These are phyloP conservation scores for Anisodus tanguticus DNA, from an alignment of 257 asterid genomes.

Conservation along the genomic window DNA sequence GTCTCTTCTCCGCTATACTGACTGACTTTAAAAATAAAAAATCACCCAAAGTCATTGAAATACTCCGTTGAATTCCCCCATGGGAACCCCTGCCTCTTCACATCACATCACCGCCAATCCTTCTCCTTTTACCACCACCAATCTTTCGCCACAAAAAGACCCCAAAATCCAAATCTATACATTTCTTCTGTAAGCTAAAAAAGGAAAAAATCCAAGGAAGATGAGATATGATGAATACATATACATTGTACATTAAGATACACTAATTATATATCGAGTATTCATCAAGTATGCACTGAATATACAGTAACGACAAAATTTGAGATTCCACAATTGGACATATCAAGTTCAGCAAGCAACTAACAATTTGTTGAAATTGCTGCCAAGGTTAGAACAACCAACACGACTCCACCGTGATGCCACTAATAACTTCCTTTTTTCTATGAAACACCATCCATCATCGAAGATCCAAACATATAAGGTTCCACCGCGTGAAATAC, in stretches of 20 bases:
- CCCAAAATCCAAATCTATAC: neutral
- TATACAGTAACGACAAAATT: neutral
- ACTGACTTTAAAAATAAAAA: neutral
- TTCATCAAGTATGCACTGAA: neutral
- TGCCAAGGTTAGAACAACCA: neutral
- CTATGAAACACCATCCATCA: neutral
- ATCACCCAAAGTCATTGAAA: neutral
- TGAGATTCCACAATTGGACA: neutral
- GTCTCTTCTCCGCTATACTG: neutral
- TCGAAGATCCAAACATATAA: neutral
- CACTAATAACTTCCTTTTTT: neutral
- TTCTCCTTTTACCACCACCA: neutral
- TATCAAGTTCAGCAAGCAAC: neutral
- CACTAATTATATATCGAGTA: neutral
- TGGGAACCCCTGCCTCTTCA: neutral
- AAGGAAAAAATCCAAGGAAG: neutral
- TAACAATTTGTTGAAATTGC: neutral
- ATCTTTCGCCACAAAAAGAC: neutral
- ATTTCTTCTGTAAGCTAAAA: neutral
- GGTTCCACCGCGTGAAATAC: neutral
- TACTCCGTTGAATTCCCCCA: neutral
- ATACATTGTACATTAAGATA: neutral
- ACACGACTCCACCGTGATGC: neutral
- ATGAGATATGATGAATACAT: neutral
- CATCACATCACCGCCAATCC: neutral